Base-by-base conservation (phyloP, 805 yeast genomes). In the Metschnikowia vanudenii region DNA sequence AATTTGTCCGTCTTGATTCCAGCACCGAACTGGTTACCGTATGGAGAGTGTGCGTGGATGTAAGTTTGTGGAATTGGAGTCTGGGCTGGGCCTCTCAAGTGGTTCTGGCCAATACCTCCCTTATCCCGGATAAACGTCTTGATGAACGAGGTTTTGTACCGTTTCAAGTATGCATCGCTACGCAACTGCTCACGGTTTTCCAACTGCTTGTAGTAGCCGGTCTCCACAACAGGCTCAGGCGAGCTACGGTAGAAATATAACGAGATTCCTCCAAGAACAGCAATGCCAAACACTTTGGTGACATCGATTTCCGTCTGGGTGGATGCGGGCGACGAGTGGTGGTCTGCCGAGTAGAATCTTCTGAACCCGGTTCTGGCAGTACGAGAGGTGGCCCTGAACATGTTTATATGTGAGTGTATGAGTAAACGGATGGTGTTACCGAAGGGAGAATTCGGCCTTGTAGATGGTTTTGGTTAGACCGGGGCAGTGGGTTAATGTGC, bases 101-200 rank as follows among this genome's bases (percentile, higher is more conserved):
- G 73, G 50, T 59, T 66, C 56, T 69, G 74, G 41, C 76, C 76
- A 53, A 71, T 64, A 42, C 76, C 76, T 43, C 76, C 75, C 55
- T 68, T 70, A 53, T 71, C 76, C 57, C 67, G 68, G 43, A 69
- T 71, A 53, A 65, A 68, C 11, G 61, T 67, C 58, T 68, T 69
- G 50, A 71, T 60, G 58, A 71, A 69, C n/a, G 75, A 71, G 9
- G 67, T 59, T 56, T 71, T 67, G 61, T 71, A 71, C 52, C 67
- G 62, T 50, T 65, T 64, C 45, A 61, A 54, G 60, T 65, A 68
- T 46, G 64, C 68, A 44, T 65, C 73, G 48, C 59, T 63, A 63
- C 76, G 64, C 52, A 61, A 57, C 50, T 58, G 59, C 12, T 49
- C 60, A 43, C 74, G 68, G 22, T 64, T 68, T 22, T 51, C 55